Percentiles rank a stretch among this genome's conserved stretches.
phyloP scores from a whole-genome alignment of 805 yeast genomes.

The Candida chauliodis region DNA sequence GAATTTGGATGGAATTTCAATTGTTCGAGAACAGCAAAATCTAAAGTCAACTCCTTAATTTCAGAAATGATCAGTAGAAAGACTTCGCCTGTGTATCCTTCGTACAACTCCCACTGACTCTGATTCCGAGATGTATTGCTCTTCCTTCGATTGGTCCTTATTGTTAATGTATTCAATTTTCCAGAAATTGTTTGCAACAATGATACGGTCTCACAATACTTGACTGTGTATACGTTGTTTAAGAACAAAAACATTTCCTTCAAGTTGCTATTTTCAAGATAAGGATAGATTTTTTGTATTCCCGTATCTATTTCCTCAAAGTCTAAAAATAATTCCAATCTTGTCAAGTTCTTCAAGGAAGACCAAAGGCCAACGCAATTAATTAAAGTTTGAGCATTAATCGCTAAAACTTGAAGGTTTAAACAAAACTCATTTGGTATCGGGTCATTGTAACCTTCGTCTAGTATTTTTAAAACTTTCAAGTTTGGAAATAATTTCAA shows the following conservation, averaged over 20 bases:
- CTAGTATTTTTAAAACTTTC: slow-evolving; percentile 19
- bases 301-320: slow-evolving; percentile 1
- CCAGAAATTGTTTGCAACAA: background rate
- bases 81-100: slow-evolving; percentile 4
- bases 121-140: background rate
- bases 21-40: slow-evolving; percentile 6
- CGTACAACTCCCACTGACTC: slow-evolving; percentile 6
- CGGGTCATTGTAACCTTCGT: slow-evolving; percentile 7
- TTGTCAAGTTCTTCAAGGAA: background rate
- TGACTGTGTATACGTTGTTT: slow-evolving; percentile 5
- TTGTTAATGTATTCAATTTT: background rate
- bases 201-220: slow-evolving; percentile 7
- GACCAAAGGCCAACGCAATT: slow-evolving; percentile 1
- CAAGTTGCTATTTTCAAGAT: background rate
- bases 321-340: slow-evolving; percentile 9
- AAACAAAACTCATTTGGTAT: background rate
- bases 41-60: slow-evolving; percentile 1
- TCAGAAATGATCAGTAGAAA: slow-evolving; percentile 1
- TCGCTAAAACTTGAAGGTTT: slow-evolving; percentile 13
- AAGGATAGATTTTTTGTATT: background rate
- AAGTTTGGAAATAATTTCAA: slow-evolving; percentile 18
- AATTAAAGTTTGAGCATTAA: slow-evolving; percentile 15
- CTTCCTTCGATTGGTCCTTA: slow-evolving; percentile 7
- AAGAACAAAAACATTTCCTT: slow-evolving; percentile 5
- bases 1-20: slow-evolving; percentile 9